phyloP scores from a whole-genome alignment of 176 grass and related monocot genomes.

The Zea mays region Zm-B73-REFERENCE-NAM-5.0 NC_050097.1:223232001-223232500 shows the following conservation, averaged over 20 bases:
- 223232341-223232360: background rate
- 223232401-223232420: too few relatives aligned
- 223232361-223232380: background rate
- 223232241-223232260: too few relatives aligned
- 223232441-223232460: background rate
- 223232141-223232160: constrained; percentile 9
- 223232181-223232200: background rate
- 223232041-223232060: background rate
- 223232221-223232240: background rate
- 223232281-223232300: background rate
- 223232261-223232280: background rate
- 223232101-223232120: constrained; percentile 1
- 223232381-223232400: background rate
- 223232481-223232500: constrained; percentile 38
- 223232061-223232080: background rate
- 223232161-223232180: background rate
- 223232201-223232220: background rate
- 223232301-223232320: background rate
- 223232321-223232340: background rate
- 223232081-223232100: background rate
- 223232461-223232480: constrained; percentile 26
- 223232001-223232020: background rate
- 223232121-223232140: background rate
- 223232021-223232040: background rate
- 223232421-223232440: too few relatives aligned